Evolutionary conservation across 495 filamentous ascomycete species (phyloP).

Genomic region (Aspergillus sclerotioniger): DNA sequence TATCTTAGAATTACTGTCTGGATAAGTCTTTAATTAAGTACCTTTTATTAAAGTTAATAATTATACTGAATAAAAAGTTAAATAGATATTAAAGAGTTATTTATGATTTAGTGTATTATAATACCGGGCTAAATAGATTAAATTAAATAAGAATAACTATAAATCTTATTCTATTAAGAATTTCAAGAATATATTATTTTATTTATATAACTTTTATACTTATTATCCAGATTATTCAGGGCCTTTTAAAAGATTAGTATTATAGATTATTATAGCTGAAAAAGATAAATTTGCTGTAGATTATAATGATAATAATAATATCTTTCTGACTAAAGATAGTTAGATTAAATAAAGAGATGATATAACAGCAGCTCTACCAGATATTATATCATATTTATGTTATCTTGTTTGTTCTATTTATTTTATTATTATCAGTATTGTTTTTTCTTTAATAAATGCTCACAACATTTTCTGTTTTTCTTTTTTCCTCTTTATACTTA

Average conservation of each 20-base stretch:
- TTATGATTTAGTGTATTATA: too few relatives aligned
- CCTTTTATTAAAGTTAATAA: not conserved
- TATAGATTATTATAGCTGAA: not conserved
- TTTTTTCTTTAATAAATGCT: too few relatives aligned
- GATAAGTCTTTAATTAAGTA: not conserved
- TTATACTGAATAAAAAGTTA: not conserved
- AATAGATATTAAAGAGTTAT: not conserved
- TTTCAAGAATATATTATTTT: not conserved
- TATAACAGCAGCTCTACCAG: not conserved
- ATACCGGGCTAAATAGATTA: too few relatives aligned
- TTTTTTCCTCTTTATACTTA: too few relatives aligned
- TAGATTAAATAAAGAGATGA: not conserved
- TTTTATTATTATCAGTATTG: too few relatives aligned
- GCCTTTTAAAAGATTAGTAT: not conserved
- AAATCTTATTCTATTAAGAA: not conserved
- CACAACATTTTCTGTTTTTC: too few relatives aligned
- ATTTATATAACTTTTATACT: not conserved
- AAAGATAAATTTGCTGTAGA: not conserved
- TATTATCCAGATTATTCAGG: not conserved
- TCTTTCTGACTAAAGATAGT: not conserved
- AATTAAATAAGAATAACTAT: not conserved
- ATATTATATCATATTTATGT: not conserved
- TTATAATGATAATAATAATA: not conserved
- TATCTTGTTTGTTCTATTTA: not conserved
- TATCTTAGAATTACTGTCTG: not conserved